A percentile compares a stretch with the other conserved stretches of the same genome.
These are phyloP conservation scores for Aspergillus persii DNA, from an alignment of 2,329 filamentous ascomycete genomes.

Conservation along the genomic window DNA sequence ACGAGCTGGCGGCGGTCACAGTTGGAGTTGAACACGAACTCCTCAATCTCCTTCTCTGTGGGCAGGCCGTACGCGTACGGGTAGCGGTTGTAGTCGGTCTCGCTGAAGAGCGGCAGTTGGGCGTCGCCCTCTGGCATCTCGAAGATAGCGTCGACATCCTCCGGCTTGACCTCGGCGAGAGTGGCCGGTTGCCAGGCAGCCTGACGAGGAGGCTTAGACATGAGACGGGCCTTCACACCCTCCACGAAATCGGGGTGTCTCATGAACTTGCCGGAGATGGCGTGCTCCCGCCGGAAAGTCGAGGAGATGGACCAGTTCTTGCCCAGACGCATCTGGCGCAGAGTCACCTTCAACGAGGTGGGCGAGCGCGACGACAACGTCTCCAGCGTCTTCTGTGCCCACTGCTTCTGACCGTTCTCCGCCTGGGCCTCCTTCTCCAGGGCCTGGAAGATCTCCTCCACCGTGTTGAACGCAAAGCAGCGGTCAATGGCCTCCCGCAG, in stretches of 20 bases:
- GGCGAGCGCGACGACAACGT: slow-evolving; percentile 79
- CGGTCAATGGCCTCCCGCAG: slow-evolving; percentile 80
- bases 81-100: slow-evolving; percentile 66
- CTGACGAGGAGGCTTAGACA: slow-evolving; percentile 63
- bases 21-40: slow-evolving; percentile 42
- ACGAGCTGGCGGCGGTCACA: slow-evolving; percentile 59
- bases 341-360: slow-evolving; percentile 78
- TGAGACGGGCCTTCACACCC: slow-evolving; percentile 79
- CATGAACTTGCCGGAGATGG: slow-evolving; percentile 88
- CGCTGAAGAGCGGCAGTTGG: slow-evolving; percentile 61
- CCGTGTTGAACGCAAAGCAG: slow-evolving; percentile 67
- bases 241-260: slow-evolving; percentile 84
- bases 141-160: slow-evolving; percentile 70
- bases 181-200: slow-evolving; percentile 75
- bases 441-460: slow-evolving; percentile 69
- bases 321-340: slow-evolving; percentile 78
- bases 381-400: slow-evolving; percentile 74
- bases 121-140: slow-evolving; percentile 43
- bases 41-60: slow-evolving; percentile 57
- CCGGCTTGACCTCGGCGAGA: slow-evolving; percentile 63
- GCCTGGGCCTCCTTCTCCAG: slow-evolving; percentile 56
- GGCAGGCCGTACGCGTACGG: slow-evolving; percentile 75
- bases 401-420: slow-evolving; percentile 58
- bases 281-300: slow-evolving; percentile 81
- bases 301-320: slow-evolving; percentile 75